Base-by-base conservation (phyloP, 2,329 filamentous ascomycete genomes). In the Akanthomyces dipterigenus region DNA sequence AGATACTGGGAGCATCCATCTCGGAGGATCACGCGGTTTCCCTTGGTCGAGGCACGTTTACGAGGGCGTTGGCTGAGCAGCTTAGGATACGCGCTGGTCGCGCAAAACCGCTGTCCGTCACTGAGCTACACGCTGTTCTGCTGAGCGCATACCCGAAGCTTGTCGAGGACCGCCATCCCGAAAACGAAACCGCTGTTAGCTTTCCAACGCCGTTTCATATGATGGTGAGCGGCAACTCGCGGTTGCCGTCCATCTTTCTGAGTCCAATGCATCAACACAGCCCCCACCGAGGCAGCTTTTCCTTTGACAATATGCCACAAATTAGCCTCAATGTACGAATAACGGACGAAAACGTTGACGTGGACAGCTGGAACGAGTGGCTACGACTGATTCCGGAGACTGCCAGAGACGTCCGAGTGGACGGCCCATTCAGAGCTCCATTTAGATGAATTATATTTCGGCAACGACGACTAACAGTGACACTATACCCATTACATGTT, bases 331-430 rank as follows among this genome's bases (percentile, higher is more conserved):
- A 78, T 11, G 76, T 85, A 60, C 75, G 78, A 28, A 70, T 85
- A 46, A 75, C 76, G 2, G 81, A 83, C 45, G 80, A 82, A 26
- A 75, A 76, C 34, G 71, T 83, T 63, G 78, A 82, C 63, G 68
- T 80, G 58, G 81, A 85, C 55, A 78, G 72, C 60, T 84, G 82
- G 82, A 75, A 78, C 59, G 82, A 85, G 67, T 85, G 82, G 82
- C 70, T 86, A 64, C 78, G 82, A 24, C 73, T 81, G 67, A 82
- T 85, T 77, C 83, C 83, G 2, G 81, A 83, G 61, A 79, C 81
- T 8, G 77, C 85, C 65, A 78, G 74, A 65, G 82, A 84, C 62
- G 75, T 84, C 60, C 81, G 79, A 69, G 77, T 84, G 48, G 82
- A 85, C 26, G 80, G 80, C 3, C 79, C 80, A 22, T 81, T 75